These are phyloP conservation scores for Trichosporon coremiiforme DNA, from an alignment of 1,284 basidiomycete species.

Conservation along the genomic window DNA sequence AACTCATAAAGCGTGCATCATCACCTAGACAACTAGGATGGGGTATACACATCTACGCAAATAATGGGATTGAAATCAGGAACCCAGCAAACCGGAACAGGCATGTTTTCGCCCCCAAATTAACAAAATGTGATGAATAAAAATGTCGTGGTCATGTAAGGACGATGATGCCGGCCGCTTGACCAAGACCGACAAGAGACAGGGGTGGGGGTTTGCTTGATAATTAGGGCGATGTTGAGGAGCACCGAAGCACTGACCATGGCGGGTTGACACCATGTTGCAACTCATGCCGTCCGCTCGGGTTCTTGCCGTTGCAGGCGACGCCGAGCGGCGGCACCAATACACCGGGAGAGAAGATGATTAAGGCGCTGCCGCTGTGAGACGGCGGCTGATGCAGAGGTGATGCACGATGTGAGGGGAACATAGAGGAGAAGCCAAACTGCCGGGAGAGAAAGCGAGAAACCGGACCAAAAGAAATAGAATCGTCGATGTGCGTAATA, in stretches of 20 bases:
- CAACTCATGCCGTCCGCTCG: not conserved
- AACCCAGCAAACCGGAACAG: constrained; percentile 8
- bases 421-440: constrained; percentile 8
- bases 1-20: constrained; percentile 19
- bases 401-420: constrained; percentile 14
- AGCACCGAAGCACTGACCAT: not conserved
- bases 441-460: constrained; percentile 19
- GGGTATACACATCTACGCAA: constrained; percentile 19
- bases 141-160: constrained; percentile 8
- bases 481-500: constrained; percentile 15
- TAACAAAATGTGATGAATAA: constrained; percentile 13
- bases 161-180: constrained; percentile 3
- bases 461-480: constrained; percentile 14
- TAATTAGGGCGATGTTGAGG: constrained; percentile 9
- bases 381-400: constrained; percentile 12
- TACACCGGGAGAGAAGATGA: constrained; percentile 9
- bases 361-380: constrained; percentile 15
- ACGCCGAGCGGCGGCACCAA: not conserved
- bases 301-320: not conserved
- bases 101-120: constrained; percentile 12
- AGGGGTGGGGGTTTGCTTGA: constrained; percentile 9
- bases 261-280: not conserved
- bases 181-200: constrained; percentile 14
- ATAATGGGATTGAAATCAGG: constrained; percentile 10
- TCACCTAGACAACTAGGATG: constrained; percentile 19